Evolutionary conservation across 257 asterid species (phyloP).

Genomic region (Cordia subcordata): DNA sequence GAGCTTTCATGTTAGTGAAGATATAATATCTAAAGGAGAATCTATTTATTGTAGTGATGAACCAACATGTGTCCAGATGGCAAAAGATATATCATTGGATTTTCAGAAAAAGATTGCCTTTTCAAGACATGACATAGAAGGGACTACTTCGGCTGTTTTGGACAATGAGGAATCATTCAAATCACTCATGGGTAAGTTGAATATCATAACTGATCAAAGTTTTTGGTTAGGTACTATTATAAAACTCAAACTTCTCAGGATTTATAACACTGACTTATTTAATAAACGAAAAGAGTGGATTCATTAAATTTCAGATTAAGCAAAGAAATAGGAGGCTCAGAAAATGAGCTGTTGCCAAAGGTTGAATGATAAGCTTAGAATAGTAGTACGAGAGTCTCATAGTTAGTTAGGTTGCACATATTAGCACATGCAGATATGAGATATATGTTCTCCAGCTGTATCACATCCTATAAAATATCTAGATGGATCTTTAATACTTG

Average conservation of each 20-base stretch:
- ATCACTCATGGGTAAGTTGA: slow-evolving; percentile 50
- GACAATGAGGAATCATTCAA: slow-evolving; percentile 33
- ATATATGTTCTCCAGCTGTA: no score
- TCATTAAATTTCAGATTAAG: no score
- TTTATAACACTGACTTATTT: neutral
- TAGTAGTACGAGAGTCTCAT: no score
- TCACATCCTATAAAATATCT: no score
- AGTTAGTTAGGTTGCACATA: no score
- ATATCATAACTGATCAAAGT: neutral
- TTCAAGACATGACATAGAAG: slow-evolving; percentile 54
- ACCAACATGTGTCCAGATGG: slow-evolving; percentile 21
- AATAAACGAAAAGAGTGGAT: no score
- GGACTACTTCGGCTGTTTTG: slow-evolving; percentile 25
- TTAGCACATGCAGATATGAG: no score
- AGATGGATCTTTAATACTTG: no score
- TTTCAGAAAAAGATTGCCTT: slow-evolving; percentile 79
- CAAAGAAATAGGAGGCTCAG: no score
- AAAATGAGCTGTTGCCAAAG: no score
- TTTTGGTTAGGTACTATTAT: neutral
- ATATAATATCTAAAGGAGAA: slow-evolving; percentile 23
- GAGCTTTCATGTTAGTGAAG: slow-evolving; percentile 37
- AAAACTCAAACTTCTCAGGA: neutral
- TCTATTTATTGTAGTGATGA: slow-evolving; percentile 27
- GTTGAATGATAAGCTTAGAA: no score
- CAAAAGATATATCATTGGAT: slow-evolving; percentile 44